Conservation (phyloP, 2,329 filamentous ascomycete species). For the Talaromyces sp. region DNA sequence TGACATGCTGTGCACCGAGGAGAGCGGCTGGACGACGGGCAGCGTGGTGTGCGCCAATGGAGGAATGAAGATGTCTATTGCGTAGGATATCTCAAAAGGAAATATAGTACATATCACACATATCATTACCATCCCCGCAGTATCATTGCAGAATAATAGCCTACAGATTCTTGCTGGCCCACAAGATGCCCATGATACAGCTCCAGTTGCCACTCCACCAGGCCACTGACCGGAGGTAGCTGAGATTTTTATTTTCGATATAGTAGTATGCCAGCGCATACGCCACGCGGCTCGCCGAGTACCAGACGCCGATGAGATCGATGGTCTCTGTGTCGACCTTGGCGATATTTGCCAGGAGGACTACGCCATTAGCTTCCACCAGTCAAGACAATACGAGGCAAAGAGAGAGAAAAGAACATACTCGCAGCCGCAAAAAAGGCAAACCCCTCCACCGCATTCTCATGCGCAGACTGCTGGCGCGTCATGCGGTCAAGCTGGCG, state of each 20-base stretch:
- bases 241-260: conserved; percentile 24
- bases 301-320: conserved; percentile 32
- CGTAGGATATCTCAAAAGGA: neutral
- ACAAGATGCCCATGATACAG: conserved; percentile 33
- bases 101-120: neutral
- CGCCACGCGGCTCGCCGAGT: conserved; percentile 29
- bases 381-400: neutral
- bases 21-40: conserved; percentile 71
- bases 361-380: conserved; percentile 9
- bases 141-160: neutral
- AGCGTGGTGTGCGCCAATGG: conserved; percentile 77
- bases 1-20: conserved; percentile 67
- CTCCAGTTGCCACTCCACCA: conserved; percentile 38
- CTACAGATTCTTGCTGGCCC: conserved; percentile 24
- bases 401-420: conserved; percentile 13
- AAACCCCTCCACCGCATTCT: conserved; percentile 42
- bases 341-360: conserved; percentile 30
- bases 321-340: conserved; percentile 30
- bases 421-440: conserved; percentile 32
- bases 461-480: conserved; percentile 43
- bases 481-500: conserved; percentile 39
- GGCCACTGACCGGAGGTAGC: conserved; percentile 29
- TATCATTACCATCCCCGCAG: neutral
- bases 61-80: conserved; percentile 46
- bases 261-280: conserved; percentile 31